A percentile compares a stretch with the other conserved stretches of the same genome.
phyloP scores from a whole-genome alignment of 148 eudicot genomes.

The Rhododendron molle region DNA sequence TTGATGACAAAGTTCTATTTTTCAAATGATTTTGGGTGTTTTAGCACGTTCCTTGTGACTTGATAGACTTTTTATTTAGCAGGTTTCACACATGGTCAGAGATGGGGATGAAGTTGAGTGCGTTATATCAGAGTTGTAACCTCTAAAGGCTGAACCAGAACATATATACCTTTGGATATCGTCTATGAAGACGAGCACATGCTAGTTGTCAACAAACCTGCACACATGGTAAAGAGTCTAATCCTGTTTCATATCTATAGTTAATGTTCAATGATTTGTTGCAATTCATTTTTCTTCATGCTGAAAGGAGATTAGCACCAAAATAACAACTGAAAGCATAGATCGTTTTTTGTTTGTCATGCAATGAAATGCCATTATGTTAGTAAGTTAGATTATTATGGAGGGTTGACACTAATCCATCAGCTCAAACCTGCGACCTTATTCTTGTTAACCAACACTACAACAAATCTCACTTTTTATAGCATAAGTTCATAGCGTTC shows the following conservation, averaged over 20 bases:
- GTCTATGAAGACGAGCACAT: conserved; percentile 82
- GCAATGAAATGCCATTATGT: background rate
- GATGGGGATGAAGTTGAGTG: conserved; percentile 76
- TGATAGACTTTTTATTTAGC: background rate
- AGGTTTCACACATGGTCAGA: conserved; percentile 72
- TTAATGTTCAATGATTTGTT: background rate
- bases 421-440: background rate
- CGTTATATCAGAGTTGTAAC: conserved; percentile 73
- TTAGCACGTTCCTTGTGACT: background rate
- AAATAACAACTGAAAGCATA: background rate
- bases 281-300: no score
- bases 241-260: background rate
- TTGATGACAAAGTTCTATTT: background rate
- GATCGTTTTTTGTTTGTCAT: background rate
- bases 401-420: background rate
- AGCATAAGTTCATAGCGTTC: no score
- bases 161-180: conserved; percentile 85
- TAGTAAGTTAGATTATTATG: background rate
- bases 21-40: background rate
- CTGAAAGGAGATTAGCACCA: no score
- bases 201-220: conserved; percentile 86
- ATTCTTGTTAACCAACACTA: background rate
- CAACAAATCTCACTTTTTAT: no score
- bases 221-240: conserved; percentile 68
- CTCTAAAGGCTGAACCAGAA: conserved; percentile 83